Conservation (phyloP, 2,329 filamentous ascomycete genomes). For the Fusarium guadeloupense region DNA sequence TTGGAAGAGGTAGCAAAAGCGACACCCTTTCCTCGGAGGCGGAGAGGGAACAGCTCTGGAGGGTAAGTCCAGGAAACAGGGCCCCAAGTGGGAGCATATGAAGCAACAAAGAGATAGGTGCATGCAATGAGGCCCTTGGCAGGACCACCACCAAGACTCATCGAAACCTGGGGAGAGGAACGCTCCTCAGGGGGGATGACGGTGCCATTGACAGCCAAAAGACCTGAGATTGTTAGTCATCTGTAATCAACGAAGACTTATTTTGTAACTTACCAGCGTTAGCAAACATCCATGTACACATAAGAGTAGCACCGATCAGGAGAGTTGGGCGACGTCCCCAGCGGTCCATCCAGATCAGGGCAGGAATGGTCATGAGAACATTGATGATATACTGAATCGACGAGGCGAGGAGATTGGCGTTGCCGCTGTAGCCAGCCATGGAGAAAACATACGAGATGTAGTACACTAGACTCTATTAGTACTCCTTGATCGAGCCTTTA, state of each 20-base stretch:
- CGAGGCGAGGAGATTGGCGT: constrained; percentile 63
- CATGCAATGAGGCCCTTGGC: constrained; percentile 72
- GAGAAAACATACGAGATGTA: constrained; percentile 62
- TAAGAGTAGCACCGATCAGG: constrained; percentile 71
- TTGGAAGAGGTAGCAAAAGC: constrained; percentile 58
- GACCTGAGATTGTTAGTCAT: constrained; percentile 7
- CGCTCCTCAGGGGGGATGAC: constrained; percentile 55
- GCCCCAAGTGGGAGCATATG: constrained; percentile 56
- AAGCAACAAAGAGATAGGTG: constrained; percentile 71
- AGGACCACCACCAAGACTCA: constrained; percentile 55
- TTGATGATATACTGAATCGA: constrained; percentile 76
- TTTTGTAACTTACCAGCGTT: constrained; percentile 53
- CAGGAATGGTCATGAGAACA: constrained; percentile 79
- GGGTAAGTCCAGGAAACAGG: constrained; percentile 65
- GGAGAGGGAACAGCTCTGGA: constrained; percentile 62
- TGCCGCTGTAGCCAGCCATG: constrained; percentile 53
- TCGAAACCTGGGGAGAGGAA: constrained; percentile 58
- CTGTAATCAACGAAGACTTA: background rate
- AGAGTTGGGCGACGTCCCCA: constrained; percentile 78
- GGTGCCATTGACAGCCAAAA: constrained; percentile 59
- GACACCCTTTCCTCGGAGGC: constrained; percentile 61
- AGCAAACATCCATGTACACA: constrained; percentile 68
- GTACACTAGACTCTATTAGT: constrained; percentile 56
- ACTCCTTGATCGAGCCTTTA: background rate
- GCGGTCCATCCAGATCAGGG: constrained; percentile 76